phyloP scores from a whole-genome alignment of 208 protist species.

The Crithidia fasciculata region DNA sequence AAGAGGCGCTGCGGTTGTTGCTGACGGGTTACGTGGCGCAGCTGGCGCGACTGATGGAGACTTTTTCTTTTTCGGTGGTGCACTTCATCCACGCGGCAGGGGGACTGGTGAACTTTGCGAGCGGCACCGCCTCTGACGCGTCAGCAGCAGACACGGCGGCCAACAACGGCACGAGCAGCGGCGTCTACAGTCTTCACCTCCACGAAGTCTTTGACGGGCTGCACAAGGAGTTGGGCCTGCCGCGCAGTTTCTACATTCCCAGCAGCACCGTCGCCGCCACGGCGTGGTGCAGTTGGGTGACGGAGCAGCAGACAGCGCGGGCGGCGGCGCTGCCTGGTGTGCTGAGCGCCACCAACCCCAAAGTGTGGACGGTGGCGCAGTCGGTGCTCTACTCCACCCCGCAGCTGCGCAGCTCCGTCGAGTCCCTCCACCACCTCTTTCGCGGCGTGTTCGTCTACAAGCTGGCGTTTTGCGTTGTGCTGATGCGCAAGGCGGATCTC shows the following conservation, averaged over 20 bases:
- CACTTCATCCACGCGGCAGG: conserved; percentile 19
- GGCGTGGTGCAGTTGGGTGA: conserved; percentile 22
- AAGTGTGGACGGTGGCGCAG: conserved; percentile 67
- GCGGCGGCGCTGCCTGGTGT: conserved; percentile 24
- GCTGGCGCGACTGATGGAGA: conserved; percentile 34
- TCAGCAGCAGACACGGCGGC: no score
- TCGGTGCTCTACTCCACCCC: conserved; percentile 56
- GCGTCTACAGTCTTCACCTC: conserved; percentile 9
- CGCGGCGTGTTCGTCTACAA: conserved; percentile 29
- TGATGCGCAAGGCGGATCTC: conserved; percentile 60
- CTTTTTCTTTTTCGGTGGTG: conserved; percentile 32
- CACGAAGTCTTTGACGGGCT: conserved; percentile 52
- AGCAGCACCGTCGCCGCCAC: not conserved
- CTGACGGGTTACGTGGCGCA: conserved; percentile 34
- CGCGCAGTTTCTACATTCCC: conserved; percentile 29
- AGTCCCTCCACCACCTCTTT: conserved; percentile 43
- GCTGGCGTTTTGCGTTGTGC: conserved; percentile 51
- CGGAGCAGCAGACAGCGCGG: conserved; percentile 21
- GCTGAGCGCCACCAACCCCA: conserved; percentile 36
- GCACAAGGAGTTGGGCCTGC: conserved; percentile 73
- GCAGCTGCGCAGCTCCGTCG: conserved; percentile 35
- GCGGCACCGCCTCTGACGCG: not conserved
- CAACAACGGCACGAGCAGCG: no score
- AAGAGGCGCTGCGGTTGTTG: conserved; percentile 33
- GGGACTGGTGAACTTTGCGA: not conserved